Evolutionary conservation across 768 basidiomycete genomes (phyloP).

Genomic region (Kwoniella mangroviensis): DNA sequence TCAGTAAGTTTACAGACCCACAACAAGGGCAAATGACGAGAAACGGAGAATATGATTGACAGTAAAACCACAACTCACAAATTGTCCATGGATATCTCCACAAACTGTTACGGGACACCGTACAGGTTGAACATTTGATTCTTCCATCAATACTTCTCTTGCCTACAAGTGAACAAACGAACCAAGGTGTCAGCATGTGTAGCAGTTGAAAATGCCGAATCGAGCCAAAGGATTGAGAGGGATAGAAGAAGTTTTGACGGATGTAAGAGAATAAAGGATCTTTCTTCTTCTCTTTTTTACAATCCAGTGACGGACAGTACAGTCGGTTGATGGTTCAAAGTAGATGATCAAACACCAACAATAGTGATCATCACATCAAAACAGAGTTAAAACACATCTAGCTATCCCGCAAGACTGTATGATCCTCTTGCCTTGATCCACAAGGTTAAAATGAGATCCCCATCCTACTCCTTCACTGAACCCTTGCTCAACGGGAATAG

Average conservation of each 20-base stretch:
- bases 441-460: too few species aligned
- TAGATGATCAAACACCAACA: background rate
- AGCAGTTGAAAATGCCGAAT: too few species aligned
- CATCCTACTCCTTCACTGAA: too few species aligned
- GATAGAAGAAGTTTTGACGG: background rate
- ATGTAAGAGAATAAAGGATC: constrained; percentile 17
- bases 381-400: too few species aligned
- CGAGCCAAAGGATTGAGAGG: background rate
- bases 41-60: too few species aligned
- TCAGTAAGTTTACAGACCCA: too few species aligned
- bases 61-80: constrained; percentile 68
- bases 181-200: background rate
- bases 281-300: background rate
- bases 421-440: too few species aligned
- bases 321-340: background rate
- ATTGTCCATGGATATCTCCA: constrained; percentile 99
- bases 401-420: too few species aligned
- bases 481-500: too few species aligned
- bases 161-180: constrained; percentile 66
- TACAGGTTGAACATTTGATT: constrained; percentile 98
- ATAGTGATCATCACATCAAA: background rate
- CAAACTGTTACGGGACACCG: constrained; percentile 98
- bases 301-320: too few species aligned
- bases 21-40: too few species aligned
- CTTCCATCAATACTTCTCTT: constrained; percentile 97